Base-by-base conservation (phyloP, 148 eudicot genomes). In the Diospyros lotus region DNA sequence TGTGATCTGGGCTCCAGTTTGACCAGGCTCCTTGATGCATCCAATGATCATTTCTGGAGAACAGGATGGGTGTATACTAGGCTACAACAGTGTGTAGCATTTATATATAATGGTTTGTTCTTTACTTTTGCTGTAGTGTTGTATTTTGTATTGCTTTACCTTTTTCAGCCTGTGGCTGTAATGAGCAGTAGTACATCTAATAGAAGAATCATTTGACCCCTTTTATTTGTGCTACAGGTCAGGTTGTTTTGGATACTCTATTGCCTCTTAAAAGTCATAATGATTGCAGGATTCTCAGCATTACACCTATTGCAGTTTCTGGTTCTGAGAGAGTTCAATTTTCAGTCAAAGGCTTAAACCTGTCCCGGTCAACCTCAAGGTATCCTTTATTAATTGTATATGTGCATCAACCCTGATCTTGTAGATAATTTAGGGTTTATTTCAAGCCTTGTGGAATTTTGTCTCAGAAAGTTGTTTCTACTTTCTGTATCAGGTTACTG, bases 1-100 rank as follows among this genome's bases (percentile, higher is more conserved):
- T 77, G 70, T 81, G 83, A 91, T 80, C 69, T 91, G 69, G 79
- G 77, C 81, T 86, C 86, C 75, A 82, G 84, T 80, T 80, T 94
- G 82, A 80, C 78, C 68, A 90, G 80, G 82, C 98, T 91, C 81
- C 79, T 94, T 75, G 82, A 86, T 64, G 68, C 77, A 66, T 90
- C 93, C 38, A 58, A 83, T 64, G 88, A 94, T 64, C 80, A 90
- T 67, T 91, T 94, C 61, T 94, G 98, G 98, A 94, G 83, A 80
- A 82, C 86, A 9, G 98, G 98, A 77, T 94, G 97, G 98, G 84
- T 91, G 72, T 94, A 87, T 77, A 60, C 90, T 72, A 86, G 93
- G 78, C 88, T 91, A 74, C 87, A 56, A 68, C 88, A 91, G 73
- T 89, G 80, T 66, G 87, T 82, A 61, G 86, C 93, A 64, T 87